Base-by-base conservation (phyloP, 2,329 filamentous ascomycete genomes). In the Arthrobotrys entomopaga region DNA sequence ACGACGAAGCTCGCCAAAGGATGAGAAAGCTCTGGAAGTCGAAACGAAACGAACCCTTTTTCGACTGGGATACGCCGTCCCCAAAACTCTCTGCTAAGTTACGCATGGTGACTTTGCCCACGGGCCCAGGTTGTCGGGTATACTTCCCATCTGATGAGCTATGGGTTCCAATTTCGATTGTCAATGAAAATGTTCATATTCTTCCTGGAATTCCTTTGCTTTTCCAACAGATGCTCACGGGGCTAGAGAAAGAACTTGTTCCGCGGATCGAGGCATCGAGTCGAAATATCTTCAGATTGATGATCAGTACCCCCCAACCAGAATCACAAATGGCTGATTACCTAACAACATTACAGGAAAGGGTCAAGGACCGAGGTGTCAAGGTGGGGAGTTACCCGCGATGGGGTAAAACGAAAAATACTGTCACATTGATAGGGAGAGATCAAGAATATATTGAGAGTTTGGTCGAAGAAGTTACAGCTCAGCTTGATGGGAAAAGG, bases 311-410 rank as follows among this genome's bases (percentile, higher is more conserved):
- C 26, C 93, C 94, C 26, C 81, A 96, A 82, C 85, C 91, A 0
- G 95, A 99, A 84, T 97, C 93, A 81, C 87, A 86, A 16, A 88
- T 97, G 34, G 94, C 95, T 11, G 87, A 85, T 16, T 97, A 91
- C 80, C 84, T 99, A 79, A 94, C 92, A 0, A 86, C 91, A 77
- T 83, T 98, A 76, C 91, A 93, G 3, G 86, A 84, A 26, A 87
- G 87, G 81, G 90, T 93, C 20, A 90, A 88, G 80, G 83, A 88
- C 0, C 88, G 87, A 79, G 93, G 92, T 2, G 86, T 98, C 79
- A 98, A 98, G 83, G 92, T 98, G 15, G 95, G 95, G 53, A 96
- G 92, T 82, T 98, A 99, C 82, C 95, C 95, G 40, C 85, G 92
- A 65, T 97, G 93, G 93, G 92, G 91, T 3, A 94, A 92, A 85